Conservation (phyloP, 164 flowering plant species). For the Umbellularia californica region DNA sequence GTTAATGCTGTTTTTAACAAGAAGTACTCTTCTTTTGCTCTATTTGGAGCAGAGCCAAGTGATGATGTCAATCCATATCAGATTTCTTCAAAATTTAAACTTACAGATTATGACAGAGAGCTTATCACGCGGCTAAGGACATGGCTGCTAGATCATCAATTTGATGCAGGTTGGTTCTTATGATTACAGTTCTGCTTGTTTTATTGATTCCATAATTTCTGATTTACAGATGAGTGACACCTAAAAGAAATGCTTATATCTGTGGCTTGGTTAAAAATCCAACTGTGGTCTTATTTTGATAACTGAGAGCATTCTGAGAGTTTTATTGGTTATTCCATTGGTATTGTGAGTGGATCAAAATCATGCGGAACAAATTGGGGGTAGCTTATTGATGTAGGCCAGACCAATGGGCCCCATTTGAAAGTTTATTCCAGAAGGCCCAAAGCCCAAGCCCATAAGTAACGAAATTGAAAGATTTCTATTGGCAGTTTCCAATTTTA, state of each 20-base stretch:
- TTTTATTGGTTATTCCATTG: neutral
- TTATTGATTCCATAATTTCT: too few relatives aligned
- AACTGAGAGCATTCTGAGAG: neutral
- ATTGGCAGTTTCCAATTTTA: too few relatives aligned
- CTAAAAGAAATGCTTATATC: neutral
- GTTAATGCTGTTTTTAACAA: slow-evolving; percentile 54
- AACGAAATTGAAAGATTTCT: too few relatives aligned
- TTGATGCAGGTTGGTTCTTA: slow-evolving; percentile 40
- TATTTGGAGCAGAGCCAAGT: slow-evolving; percentile 52
- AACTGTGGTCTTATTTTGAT: neutral
- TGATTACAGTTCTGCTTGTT: neutral
- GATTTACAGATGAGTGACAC: neutral
- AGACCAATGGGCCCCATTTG: too few relatives aligned
- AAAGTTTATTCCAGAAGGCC: too few relatives aligned
- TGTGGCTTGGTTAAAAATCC: neutral
- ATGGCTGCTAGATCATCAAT: slow-evolving; percentile 35
- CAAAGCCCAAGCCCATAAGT: too few relatives aligned
- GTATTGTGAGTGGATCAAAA: neutral
- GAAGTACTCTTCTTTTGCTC: slow-evolving; percentile 59
- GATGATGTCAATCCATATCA: slow-evolving; percentile 52
- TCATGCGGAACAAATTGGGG: neutral
- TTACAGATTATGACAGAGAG: slow-evolving; percentile 39
- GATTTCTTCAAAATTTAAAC: slow-evolving; percentile 38
- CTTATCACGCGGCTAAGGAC: slow-evolving; percentile 38
- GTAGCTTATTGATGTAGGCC: too few relatives aligned